Percentiles rank a stretch among this genome's conserved stretches.
These are phyloP conservation scores for Aaosphaeria pasadenensis DNA, from an alignment of 2,329 filamentous ascomycete species.

Conservation along the genomic window DNA sequence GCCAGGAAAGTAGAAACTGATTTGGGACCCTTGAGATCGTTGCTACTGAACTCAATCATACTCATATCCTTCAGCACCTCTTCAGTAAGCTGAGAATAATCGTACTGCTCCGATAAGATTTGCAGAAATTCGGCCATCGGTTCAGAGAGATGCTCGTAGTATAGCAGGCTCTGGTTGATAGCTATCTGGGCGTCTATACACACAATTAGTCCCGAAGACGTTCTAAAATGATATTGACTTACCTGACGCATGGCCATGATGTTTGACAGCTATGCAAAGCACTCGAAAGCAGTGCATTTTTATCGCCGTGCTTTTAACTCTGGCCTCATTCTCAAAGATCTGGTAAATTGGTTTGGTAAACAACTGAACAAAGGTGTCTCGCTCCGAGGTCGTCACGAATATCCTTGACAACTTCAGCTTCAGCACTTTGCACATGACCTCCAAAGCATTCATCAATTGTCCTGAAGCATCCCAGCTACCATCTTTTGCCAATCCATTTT, in stretches of 20 bases:
- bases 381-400: constrained; percentile 92
- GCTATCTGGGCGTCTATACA: constrained; percentile 84
- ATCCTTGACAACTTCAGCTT: constrained; percentile 89
- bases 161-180: constrained; percentile 95
- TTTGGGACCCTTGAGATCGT: constrained; percentile 92
- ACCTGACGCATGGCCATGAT: constrained; percentile 96
- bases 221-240: constrained; percentile 21
- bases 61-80: constrained; percentile 92
- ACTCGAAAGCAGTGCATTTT: constrained; percentile 98
- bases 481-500: constrained; percentile 60
- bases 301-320: constrained; percentile 83
- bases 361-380: constrained; percentile 89
- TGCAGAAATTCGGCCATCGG: constrained; percentile 98
- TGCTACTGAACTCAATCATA: constrained; percentile 97
- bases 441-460: constrained; percentile 84
- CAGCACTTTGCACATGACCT: constrained; percentile 93
- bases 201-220: constrained; percentile 10
- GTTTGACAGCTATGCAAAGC: constrained; percentile 92
- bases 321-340: constrained; percentile 88
- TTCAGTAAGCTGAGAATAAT: constrained; percentile 91
- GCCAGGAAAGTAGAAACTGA: constrained; percentile 92
- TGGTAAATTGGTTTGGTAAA: constrained; percentile 93
- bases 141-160: constrained; percentile 97
- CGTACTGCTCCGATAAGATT: constrained; percentile 94
- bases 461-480: constrained; percentile 82